phyloP scores from a whole-genome alignment of 2,329 filamentous ascomycete genomes.

The Coccinonectria pachysandricola region DNA sequence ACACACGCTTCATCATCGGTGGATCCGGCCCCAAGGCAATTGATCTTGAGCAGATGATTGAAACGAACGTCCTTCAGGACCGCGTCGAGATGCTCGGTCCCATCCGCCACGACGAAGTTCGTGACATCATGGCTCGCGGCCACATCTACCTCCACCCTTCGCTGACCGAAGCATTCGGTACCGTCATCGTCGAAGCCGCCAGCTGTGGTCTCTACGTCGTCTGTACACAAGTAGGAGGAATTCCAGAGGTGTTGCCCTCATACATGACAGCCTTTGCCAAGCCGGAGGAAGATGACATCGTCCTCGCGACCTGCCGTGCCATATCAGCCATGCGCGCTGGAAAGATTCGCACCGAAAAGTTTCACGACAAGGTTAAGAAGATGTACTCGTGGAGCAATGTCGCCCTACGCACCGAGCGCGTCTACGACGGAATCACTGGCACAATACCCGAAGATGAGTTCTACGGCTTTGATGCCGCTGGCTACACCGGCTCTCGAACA shows the following conservation, averaged over 20 bases:
- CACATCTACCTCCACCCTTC: constrained; percentile 96
- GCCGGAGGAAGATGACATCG: constrained; percentile 91
- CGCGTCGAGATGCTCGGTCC: constrained; percentile 87
- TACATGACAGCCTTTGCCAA: constrained; percentile 98
- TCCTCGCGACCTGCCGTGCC: constrained; percentile 77
- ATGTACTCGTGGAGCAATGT: constrained; percentile 99
- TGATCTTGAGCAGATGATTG: constrained; percentile 95
- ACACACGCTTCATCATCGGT: constrained; percentile 93
- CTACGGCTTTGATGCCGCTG: constrained; percentile 67
- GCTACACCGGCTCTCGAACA: constrained; percentile 60
- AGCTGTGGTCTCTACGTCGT: constrained; percentile 95
- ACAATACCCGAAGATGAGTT: constrained; percentile 79
- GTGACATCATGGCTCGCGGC: constrained; percentile 93
- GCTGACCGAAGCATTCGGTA: constrained; percentile 93
- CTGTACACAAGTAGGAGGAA: constrained; percentile 90
- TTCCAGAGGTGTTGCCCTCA: constrained; percentile 86
- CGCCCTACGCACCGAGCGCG: constrained; percentile 82
- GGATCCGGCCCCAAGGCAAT: constrained; percentile 95
- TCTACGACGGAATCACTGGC: constrained; percentile 88
- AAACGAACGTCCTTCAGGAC: constrained; percentile 87
- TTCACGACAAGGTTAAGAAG: constrained; percentile 92
- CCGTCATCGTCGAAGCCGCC: constrained; percentile 93
- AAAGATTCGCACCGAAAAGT: constrained; percentile 81
- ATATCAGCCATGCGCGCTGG: constrained; percentile 79
- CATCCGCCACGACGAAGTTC: constrained; percentile 89